phyloP scores from a whole-genome alignment of 2,329 filamentous ascomycete genomes.

The Juglanconis juglandina region DNA sequence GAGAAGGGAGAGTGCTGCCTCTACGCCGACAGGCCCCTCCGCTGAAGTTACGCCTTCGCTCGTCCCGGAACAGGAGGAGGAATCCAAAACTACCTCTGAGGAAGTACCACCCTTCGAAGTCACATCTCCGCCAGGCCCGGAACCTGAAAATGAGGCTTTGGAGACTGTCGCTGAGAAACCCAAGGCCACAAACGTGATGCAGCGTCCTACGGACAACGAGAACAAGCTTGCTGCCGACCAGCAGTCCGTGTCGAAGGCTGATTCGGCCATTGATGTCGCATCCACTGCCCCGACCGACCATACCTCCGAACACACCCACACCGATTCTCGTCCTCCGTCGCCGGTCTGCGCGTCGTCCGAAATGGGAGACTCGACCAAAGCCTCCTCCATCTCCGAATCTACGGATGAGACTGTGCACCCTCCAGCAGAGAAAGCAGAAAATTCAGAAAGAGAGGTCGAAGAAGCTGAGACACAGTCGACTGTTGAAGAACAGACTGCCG shows the following conservation, averaged over 20 bases:
- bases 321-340: constrained; percentile 57
- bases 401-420: constrained; percentile 56
- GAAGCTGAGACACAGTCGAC: constrained; percentile 10
- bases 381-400: constrained; percentile 61
- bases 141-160: constrained; percentile 31
- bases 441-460: constrained; percentile 13
- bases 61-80: constrained; percentile 14
- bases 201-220: constrained; percentile 20
- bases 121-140: background rate
- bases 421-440: constrained; percentile 30
- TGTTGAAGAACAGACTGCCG: constrained; percentile 8
- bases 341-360: constrained; percentile 53
- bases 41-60: constrained; percentile 22
- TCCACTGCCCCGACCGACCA: constrained; percentile 43
- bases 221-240: constrained; percentile 27
- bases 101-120: constrained; percentile 25
- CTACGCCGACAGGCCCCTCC: constrained; percentile 24
- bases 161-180: constrained; percentile 26
- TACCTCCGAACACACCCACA: constrained; percentile 44
- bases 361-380: constrained; percentile 57
- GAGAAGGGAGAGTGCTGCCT: constrained; percentile 40
- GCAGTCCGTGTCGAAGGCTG: constrained; percentile 43
- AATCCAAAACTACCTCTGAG: constrained; percentile 36
- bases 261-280: constrained; percentile 56
- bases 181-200: constrained; percentile 12